Base-by-base conservation (phyloP, 345 rosid genomes). In the Viola odorata region DNA sequence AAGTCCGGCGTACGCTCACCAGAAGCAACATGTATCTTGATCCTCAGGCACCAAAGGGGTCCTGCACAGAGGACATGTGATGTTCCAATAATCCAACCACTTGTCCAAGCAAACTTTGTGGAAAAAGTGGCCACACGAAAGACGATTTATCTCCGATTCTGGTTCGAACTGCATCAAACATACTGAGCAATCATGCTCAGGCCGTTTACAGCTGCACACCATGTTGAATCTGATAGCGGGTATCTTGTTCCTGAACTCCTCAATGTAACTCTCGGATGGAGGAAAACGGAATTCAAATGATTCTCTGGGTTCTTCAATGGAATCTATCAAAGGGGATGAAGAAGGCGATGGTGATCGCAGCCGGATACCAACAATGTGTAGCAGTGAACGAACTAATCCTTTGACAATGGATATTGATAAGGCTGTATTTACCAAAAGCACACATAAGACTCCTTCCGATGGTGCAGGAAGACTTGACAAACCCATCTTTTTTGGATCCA, bases 381-480 rank as follows among this genome's bases (percentile, higher is more conserved):
- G 90, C 60, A 91, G 81, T 17, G 95, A 72, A 54, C 87, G 53
- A 45, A 88, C 74, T 48, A 88, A 69, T 67, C 85, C 84, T 74
- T 86, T 85, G 49, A 91, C 72, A 23, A 91, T 64, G 45, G 94
- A 88, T 66, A 88, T 79, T 5, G 98, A 86, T 53, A 83, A 60
- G n/a, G 95, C 96, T 5, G 98, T 88, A 84, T 88, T 88, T 7
- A 88, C 94, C 75, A 88, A 62, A 67, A 91, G 63, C 40, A 88
- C 74, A 50, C 95, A 83, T 14, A 91, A 60, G 64, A 91, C 78
- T 78, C 96, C 95, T 77, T 88, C 98, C 50, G 98, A 91, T 64
- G 98, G 95, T 58, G 91, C 73, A 37, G 98, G 98, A 47, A 88
- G 94, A 53, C 88, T 84, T 17, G 95, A 82, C 48, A 91, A 76